Evolutionary conservation across 805 yeast species (phyloP).

Genomic region (Wickerhamomyces bovis): DNA sequence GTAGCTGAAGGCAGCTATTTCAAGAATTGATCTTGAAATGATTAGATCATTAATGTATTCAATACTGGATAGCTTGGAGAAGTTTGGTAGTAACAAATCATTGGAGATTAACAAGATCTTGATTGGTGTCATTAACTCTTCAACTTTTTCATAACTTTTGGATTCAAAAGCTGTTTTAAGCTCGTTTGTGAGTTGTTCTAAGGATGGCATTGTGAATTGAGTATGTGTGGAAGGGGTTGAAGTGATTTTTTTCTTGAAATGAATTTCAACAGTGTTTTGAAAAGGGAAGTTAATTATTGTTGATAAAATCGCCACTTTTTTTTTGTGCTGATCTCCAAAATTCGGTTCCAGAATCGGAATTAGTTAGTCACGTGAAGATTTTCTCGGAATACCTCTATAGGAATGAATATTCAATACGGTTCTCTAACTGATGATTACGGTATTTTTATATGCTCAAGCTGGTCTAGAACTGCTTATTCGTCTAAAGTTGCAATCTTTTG

Average conservation of each 20-base stretch:
- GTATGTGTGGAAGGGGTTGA: background rate
- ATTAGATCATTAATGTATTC: conserved; percentile 55
- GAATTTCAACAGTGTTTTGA: background rate
- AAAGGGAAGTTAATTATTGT: background rate
- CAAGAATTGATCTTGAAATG: conserved; percentile 77
- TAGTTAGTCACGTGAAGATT: background rate
- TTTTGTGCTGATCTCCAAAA: too few species aligned
- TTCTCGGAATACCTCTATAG: too few species aligned
- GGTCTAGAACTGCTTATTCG: too few species aligned
- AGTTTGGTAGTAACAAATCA: conserved; percentile 66
- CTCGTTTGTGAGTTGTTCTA: conserved; percentile 65
- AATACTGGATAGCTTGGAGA: conserved; percentile 27
- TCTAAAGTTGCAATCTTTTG: too few species aligned
- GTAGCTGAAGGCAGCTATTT: conserved; percentile 79
- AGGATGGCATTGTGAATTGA: conserved; percentile 33
- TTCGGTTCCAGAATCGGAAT: too few species aligned
- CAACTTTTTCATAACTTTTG: conserved; percentile 57
- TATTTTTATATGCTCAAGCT: too few species aligned
- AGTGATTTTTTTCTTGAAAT: background rate
- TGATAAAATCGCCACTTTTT: background rate
- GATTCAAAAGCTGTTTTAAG: conserved; percentile 58
- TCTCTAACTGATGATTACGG: too few species aligned
- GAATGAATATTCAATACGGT: too few species aligned
- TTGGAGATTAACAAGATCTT: conserved; percentile 76
- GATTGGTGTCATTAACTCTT: conserved; percentile 57